Percentiles rank a stretch among this genome's conserved stretches.
Conservation (phyloP, 1,284 basidiomycete species). For the Melampsora allii-populina region DNA sequence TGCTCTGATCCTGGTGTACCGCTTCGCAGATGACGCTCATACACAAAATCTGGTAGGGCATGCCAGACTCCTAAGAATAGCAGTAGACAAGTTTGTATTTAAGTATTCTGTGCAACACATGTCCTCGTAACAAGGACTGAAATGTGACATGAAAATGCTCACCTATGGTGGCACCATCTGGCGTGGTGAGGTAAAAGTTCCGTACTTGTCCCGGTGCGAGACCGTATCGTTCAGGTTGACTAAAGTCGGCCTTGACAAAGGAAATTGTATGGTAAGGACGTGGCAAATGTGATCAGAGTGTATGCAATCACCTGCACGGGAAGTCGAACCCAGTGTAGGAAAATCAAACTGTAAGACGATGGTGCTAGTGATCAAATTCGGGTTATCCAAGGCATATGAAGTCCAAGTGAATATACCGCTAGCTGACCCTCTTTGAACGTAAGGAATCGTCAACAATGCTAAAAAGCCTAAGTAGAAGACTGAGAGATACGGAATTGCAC, state of each 20-base stretch:
- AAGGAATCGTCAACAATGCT: no score
- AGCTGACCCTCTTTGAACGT: no score
- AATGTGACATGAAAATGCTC: not conserved
- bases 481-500: no score
- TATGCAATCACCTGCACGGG: conserved; percentile 16
- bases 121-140: no score
- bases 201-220: conserved; percentile 21
- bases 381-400: no score
- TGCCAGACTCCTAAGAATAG: conserved; percentile 34
- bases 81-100: not conserved
- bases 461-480: no score
- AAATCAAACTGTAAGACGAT: conserved; percentile 6
- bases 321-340: conserved; percentile 22
- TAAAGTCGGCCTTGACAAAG: conserved; percentile 18
- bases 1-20: no score
- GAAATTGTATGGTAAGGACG: not conserved
- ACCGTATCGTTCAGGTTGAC: conserved; percentile 23
- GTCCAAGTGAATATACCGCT: no score
- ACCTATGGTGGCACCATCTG: conserved; percentile 37
- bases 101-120: not conserved
- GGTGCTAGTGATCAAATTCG: not conserved
- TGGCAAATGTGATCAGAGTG: not conserved
- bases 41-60: conserved; percentile 27
- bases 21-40: conserved; percentile 19
- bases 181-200: conserved; percentile 36